These are phyloP conservation scores for Mycena haematopus DNA, from an alignment of 768 basidiomycete genomes.

Conservation along the genomic window DNA sequence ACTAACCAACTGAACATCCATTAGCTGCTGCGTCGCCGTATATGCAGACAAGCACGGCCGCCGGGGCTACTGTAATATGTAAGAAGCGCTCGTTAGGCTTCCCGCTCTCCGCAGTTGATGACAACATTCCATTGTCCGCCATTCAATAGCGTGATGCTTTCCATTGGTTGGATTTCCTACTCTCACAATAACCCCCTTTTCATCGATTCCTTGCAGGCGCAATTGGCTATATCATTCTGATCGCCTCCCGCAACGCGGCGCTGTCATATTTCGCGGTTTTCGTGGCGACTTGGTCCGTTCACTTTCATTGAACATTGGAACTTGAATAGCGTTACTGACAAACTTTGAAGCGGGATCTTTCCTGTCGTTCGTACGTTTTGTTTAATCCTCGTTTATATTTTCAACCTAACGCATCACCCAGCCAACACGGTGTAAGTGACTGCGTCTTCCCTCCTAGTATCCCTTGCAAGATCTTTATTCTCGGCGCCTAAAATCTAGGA, in stretches of 20 bases:
- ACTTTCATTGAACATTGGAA: background rate
- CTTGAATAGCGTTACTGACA: background rate
- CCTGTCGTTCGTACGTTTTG: constrained; percentile 54
- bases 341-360: constrained; percentile 49
- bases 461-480: constrained; percentile 2
- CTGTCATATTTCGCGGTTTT: constrained; percentile 78
- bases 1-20: background rate
- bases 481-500: constrained; percentile 41
- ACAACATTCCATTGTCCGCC: background rate
- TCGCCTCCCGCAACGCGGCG: constrained; percentile 61
- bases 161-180: constrained; percentile 4
- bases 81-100: constrained; percentile 20
- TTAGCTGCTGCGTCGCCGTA: constrained; percentile 19
- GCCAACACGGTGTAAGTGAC: constrained; percentile 58
- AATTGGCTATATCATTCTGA: constrained; percentile 71
- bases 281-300: constrained; percentile 69
- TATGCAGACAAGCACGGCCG: constrained; percentile 40
- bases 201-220: constrained; percentile 29
- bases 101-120: background rate
- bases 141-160: constrained; percentile 20
- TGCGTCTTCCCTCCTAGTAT: background rate
- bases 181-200: background rate
- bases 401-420: constrained; percentile 24
- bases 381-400: background rate
- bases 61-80: constrained; percentile 56